Evolutionary conservation across 2,329 filamentous ascomycete genomes (phyloP), one percentile per base, ranked within the genome.

Genomic region (Cladobotryum mycophilum): DNA sequence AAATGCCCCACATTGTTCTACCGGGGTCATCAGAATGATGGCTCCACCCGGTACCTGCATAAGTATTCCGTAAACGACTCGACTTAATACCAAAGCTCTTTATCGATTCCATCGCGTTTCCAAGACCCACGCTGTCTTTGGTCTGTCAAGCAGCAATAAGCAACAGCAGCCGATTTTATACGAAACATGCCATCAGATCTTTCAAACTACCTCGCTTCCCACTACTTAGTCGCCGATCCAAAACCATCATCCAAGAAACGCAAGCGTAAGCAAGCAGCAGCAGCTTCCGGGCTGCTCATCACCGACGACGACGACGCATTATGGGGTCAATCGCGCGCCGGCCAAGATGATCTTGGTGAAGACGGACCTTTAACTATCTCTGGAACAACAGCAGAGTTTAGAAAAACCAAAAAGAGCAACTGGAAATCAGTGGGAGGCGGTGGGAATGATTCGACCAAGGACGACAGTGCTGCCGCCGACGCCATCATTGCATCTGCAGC

Each of bases 191-290:
- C 78, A 41, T 73, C 75, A 54, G 77, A 82, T 58, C 79, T 96
- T 57, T 85, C 89, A 52, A 83, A 84, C 63, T 99, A 97, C 64
- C 81, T 99, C 35, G 91, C 92, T 36, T 86, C 89, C 56, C 93
- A 90, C 68, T 99, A 99, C 67, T 84, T 99, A 45, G 73, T 78
- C 49, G 73, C 78, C 38, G 77, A 82, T 54, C 68, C 74, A 5
- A 81, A 80, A 55, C 75, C 79, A 15, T 60, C 51, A 5, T 54
- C 71, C 45, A 85, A 85, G 63, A 85, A 85, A 64, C 76, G 80
- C 54, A 86, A 85, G 70, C 76, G 79, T 61, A 85, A 84, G 65
- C 68, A 76, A 51, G 61, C 67, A 47, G 55, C 67, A 25, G 65
- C 69, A 36, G 59, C 61, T 42, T 70, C 74, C 25, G 80, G 82